Base-by-base conservation (phyloP, 1,139 yeast species). In the Lodderomyces parapsilosis region DNA sequence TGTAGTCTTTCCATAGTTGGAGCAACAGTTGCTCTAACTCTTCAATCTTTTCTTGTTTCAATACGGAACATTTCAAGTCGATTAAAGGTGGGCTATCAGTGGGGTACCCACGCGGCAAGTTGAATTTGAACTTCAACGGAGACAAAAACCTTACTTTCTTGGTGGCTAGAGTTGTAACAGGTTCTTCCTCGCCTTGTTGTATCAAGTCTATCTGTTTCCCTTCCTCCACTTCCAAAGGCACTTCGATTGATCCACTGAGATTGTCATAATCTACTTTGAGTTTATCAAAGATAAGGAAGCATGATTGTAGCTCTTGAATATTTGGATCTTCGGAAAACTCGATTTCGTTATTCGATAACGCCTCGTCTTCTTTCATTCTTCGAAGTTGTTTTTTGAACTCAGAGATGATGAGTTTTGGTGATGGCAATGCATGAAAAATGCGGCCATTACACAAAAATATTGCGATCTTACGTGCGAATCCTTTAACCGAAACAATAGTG, bases 241-340 rank as follows among this genome's bases (percentile, higher is more conserved):
- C 55, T 2, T 44, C 48, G 1, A 70, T 48, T 0, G 51, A 23
- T 2, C 76, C 76, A 0, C 52, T 11, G 10, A 47, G 46, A 0
- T 42, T n/a, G 0, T 31, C 39, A 1, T 40, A 41, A 36, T 59
- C 55, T 4, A 70, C 45, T 2, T 46, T 43, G 9, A 52, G 55
- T 49, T 79, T 79, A 1, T 83, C 83, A 51, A 67, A 82, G 38
- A 81, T 80, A 3, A 76, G 73, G 42, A 51, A 51, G 28, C 81
- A 53, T 2, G 80, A 69, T 40, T 68, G 72, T 22, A 81, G 55
- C 50, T 80, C 85, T 45, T 75, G 74, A 11, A 44, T 40, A 30
- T 56, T 44, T 39, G 45, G 27, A 47, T 63, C 63, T 3, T 60
- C 63, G 1, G 65, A 54, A 43, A 56, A 58, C 24, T 36, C 38